A percentile compares a stretch with the other conserved stretches of the same genome.
Evolutionary conservation across 306 rosid genomes (phyloP).

Genomic region (Betula pendula): DNA sequence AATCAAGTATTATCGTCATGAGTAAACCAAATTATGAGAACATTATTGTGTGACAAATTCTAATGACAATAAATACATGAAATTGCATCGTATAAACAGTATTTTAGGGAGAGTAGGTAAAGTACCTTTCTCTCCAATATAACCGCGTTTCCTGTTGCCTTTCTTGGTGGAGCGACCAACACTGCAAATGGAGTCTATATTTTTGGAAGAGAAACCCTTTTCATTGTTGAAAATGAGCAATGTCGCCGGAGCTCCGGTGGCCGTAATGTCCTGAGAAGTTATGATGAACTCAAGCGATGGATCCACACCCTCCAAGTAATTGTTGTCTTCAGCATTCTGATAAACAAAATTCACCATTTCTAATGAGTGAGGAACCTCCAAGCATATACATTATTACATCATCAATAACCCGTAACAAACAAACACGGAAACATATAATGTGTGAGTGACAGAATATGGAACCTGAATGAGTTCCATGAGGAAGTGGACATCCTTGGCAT

Average conservation of each 20-base stretch:
- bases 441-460: background rate
- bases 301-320: slow-evolving; percentile 33
- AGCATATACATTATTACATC: too few relatives aligned
- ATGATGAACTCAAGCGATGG: slow-evolving; percentile 56
- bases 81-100: too few relatives aligned
- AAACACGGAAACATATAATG: too few relatives aligned
- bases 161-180: slow-evolving; percentile 83
- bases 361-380: background rate
- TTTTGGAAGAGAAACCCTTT: slow-evolving; percentile 55
- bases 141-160: slow-evolving; percentile 61
- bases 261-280: slow-evolving; percentile 65
- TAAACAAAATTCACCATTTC: background rate
- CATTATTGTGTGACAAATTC: too few relatives aligned
- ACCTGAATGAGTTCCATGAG: slow-evolving; percentile 87
- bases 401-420: too few relatives aligned
- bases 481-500: slow-evolving; percentile 71
- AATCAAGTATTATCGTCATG: too few relatives aligned
- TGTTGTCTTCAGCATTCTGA: slow-evolving; percentile 85
- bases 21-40: too few relatives aligned
- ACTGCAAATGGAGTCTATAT: slow-evolving; percentile 77
- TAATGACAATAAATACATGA: too few relatives aligned
- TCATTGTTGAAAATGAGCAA: slow-evolving; percentile 72
- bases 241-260: slow-evolving; percentile 65
- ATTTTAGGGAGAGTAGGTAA: too few relatives aligned
- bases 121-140: slow-evolving; percentile 87